A percentile compares a stretch with the other conserved stretches of the same genome.
Conservation (phyloP, 768 basidiomycete species). For the Rhodotorula graminis region DNA sequence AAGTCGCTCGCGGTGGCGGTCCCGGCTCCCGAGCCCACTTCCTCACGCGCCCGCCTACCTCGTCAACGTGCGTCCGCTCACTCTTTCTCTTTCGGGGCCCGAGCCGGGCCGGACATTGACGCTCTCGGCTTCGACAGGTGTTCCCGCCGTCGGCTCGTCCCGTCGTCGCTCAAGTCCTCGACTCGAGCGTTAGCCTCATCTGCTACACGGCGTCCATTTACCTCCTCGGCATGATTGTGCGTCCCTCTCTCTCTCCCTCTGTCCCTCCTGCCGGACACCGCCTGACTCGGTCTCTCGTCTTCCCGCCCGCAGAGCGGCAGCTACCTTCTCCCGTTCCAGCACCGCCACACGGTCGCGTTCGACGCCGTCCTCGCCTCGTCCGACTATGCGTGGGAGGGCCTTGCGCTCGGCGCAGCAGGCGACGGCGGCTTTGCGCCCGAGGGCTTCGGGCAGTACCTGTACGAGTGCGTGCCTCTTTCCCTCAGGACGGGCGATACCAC, state of each 20-base stretch:
- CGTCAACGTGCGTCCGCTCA: constrained; percentile 20
- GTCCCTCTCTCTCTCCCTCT: neutral
- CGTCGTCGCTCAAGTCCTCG: constrained; percentile 25
- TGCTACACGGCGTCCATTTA: constrained; percentile 24
- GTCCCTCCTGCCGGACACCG: neutral
- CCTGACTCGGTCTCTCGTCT: neutral
- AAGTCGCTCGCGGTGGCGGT: constrained; percentile 4
- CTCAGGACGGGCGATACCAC: neutral
- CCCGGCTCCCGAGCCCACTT: constrained; percentile 3
- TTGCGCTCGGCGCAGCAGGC: neutral
- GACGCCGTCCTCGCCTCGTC: neutral
- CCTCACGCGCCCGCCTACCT: constrained; percentile 15
- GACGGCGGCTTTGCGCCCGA: constrained; percentile 16
- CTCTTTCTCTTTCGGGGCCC: neutral
- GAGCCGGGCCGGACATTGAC: too few species aligned
- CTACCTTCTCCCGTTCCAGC: constrained; percentile 15
- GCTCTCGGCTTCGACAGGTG: neutral
- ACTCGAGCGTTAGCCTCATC: constrained; percentile 21
- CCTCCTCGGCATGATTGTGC: constrained; percentile 32
- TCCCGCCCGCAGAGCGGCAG: constrained; percentile 14
- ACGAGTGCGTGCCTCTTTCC: constrained; percentile 12
- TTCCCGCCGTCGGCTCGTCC: constrained; percentile 29
- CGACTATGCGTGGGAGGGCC: constrained; percentile 22
- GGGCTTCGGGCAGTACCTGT: constrained; percentile 7
- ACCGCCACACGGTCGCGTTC: constrained; percentile 26